phyloP scores from a whole-genome alignment of 2,329 filamentous ascomycete genomes.

The Ophiostoma quercus region DNA sequence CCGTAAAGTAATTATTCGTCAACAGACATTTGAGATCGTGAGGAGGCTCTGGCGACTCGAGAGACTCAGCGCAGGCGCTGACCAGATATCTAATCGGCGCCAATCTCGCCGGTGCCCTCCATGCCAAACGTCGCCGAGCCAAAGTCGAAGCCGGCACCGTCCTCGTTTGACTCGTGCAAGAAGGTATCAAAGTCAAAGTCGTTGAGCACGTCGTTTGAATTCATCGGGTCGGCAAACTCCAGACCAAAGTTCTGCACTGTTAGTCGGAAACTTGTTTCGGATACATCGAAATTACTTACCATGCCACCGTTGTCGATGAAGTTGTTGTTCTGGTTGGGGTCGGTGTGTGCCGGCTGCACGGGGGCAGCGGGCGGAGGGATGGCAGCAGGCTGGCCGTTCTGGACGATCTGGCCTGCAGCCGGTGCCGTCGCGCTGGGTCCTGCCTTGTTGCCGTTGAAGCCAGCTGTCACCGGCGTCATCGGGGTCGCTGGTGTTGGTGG shows the following conservation, averaged over 20 bases:
- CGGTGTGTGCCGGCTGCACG: constrained; percentile 42
- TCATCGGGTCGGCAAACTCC: constrained; percentile 52
- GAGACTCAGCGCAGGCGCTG: not conserved
- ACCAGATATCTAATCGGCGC: constrained; percentile 23
- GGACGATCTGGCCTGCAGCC: constrained; percentile 32
- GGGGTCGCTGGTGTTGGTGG: constrained; percentile 58
- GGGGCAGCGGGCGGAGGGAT: constrained; percentile 42
- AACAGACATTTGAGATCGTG: not conserved
- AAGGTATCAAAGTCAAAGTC: constrained; percentile 67
- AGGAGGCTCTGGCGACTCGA: not conserved
- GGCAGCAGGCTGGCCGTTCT: constrained; percentile 44
- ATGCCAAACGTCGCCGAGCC: constrained; percentile 47
- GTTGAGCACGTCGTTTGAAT: constrained; percentile 54
- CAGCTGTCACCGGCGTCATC: constrained; percentile 53
- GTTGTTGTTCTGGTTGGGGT: constrained; percentile 42
- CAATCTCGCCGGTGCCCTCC: constrained; percentile 51
- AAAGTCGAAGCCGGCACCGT: constrained; percentile 51
- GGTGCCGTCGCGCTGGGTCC: constrained; percentile 38
- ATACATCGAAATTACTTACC: constrained; percentile 36
- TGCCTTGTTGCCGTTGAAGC: constrained; percentile 41
- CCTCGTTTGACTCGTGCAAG: constrained; percentile 52
- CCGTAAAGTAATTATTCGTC: constrained; percentile 12
- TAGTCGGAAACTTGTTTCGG: not conserved
- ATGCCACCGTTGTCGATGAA: constrained; percentile 45
- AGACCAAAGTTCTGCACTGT: constrained; percentile 41